Percentiles rank a stretch among this genome's conserved stretches.
Conservation (phyloP, 805 yeast species). For the Wickerhamiella spandovensis region DNA sequence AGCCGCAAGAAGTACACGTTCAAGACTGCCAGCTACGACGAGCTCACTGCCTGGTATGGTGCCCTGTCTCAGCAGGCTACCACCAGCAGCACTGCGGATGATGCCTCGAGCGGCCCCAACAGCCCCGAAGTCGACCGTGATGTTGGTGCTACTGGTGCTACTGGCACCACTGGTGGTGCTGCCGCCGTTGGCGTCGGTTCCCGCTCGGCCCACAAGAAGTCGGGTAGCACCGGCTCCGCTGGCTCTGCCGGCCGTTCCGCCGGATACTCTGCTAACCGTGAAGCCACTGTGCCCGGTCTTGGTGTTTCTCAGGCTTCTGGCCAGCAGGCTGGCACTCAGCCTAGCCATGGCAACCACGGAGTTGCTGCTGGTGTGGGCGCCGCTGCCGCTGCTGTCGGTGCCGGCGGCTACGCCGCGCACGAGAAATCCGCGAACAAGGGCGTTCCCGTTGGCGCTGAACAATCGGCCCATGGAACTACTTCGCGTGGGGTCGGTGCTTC, state of each 20-base stretch:
- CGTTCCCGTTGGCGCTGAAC: not conserved
- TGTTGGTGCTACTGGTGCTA: slow-evolving; percentile 5
- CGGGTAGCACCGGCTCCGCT: not conserved
- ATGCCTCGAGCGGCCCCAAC: not conserved
- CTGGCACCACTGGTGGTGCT: slow-evolving; percentile 6
- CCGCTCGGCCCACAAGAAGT: slow-evolving; percentile 1
- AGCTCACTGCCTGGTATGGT: slow-evolving; percentile 34
- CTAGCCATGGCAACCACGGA: not conserved
- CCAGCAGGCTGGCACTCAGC: slow-evolving; percentile 2
- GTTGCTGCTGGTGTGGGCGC: slow-evolving; percentile 7
- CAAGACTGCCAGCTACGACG: slow-evolving; percentile 33
- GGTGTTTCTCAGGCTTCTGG: not conserved
- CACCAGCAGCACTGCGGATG: slow-evolving; percentile 1
- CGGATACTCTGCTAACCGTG: slow-evolving; percentile 1
- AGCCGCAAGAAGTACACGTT: slow-evolving; percentile 28
- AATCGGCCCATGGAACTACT: slow-evolving; percentile 3
- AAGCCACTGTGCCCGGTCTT: slow-evolving; percentile 9
- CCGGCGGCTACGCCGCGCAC: slow-evolving; percentile 3
- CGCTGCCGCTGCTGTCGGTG: slow-evolving; percentile 7
- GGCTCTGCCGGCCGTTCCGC: not conserved
- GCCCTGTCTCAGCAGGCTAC: slow-evolving; percentile 21
- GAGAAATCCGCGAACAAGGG: not conserved
- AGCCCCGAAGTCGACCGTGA: slow-evolving; percentile 3
- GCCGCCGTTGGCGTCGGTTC: slow-evolving; percentile 3
- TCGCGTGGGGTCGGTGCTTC: not conserved